Evolutionary conservation across 495 filamentous ascomycete genomes (phyloP), one percentile per base, ranked within the genome.

Genomic region (Cladorrhinum samala): DNA sequence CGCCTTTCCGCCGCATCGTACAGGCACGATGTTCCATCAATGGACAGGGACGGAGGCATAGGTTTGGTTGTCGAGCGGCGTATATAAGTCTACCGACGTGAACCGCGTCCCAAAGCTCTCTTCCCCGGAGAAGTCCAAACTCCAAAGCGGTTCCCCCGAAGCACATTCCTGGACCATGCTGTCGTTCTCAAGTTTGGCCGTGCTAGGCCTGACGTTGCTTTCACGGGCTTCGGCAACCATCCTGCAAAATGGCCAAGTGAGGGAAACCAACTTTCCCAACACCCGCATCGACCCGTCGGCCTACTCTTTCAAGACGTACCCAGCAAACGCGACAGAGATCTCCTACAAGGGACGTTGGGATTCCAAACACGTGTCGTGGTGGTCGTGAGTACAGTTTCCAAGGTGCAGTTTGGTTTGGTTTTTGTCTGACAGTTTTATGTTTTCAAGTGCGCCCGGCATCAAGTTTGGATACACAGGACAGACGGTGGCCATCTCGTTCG

Each of bases 271-370:
- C 51, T 78, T 76, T 44, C 71, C 70, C 6, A 64, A 79, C 53
- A 81, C 77, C 17, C 62, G 60, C n/a, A 65, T 80, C 23, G 63
- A 77, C 45, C 54, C 60, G 3, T 60, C 64, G 3, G 50, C 52
- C 18, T 68, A 69, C 39, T 54, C 65, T 0, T 75, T 75, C 52
- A 72, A 53, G 19, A 80, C 67, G 2, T 87, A 85, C 57, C 67
- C 66, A 3, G 71, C 80, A 1, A 72, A 81, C 63, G 74, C 78
- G 0, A 60, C 71, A 1, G 81, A 87, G 58, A 71, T 87, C n/a
- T 79, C 81, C 0, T 87, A 85, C 69, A 83, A 85, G 59, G 84
- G 84, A 2, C 73, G 83, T 41, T 87, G 83, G 84, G 83, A 87
- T 67, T 80, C 78, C 17, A 74, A 82, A 50, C 73, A 82, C 55